Evolutionary conservation across 331 rosid genomes (phyloP), one percentile per base, ranked within the genome.

Genomic region (Pyrus hybrid): DNA sequence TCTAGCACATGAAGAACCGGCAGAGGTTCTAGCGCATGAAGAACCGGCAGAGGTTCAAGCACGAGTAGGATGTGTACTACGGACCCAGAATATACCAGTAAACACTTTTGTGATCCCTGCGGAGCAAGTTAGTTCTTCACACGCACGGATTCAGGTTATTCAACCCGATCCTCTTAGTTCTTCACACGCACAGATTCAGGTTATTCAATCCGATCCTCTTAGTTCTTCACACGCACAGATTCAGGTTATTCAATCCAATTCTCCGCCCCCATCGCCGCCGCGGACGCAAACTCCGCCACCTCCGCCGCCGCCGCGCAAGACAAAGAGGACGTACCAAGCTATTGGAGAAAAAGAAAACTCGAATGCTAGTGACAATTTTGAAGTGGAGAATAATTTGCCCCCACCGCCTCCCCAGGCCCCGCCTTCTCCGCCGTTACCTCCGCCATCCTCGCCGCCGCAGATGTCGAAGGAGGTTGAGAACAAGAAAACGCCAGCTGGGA

Each of bases 301-400:
- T 8, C 70, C 84, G 23, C 70, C 74, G 11, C 72, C 60, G 26
- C 67, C 45, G 12, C 72, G 85, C 13, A 78, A 72, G 79, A 60
- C 71, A 20, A 83, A 80, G 64, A 79, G 88, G 72, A 73, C 86
- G 3, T 51, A 83, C 63, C 82, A 72, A 62, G 82, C 76, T 61
- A 53, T 72, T 65, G 83, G 49, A 12, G 35, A 68, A 21, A 71
- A 45, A 5, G 83, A 71, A 63, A 70, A 18, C 43, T 43, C 54
- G 67, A 71, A 74, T 17, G 67, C 14, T 10, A 67, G 47, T 23
- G 77, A 41, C 17, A 72, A 65, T 75, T 70, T 37, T 29, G 77
- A 64, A 26, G 80, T 26, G 0, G 49, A 75, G 7, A 74, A 22
- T 8, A 54, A 22, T 30, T 58, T 76, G 11, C 21, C 70, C 63